A percentile compares a stretch with the other conserved stretches of the same genome.
Conservation (phyloP, 495 filamentous ascomycete species). For the Daldinia concentrica region DNA sequence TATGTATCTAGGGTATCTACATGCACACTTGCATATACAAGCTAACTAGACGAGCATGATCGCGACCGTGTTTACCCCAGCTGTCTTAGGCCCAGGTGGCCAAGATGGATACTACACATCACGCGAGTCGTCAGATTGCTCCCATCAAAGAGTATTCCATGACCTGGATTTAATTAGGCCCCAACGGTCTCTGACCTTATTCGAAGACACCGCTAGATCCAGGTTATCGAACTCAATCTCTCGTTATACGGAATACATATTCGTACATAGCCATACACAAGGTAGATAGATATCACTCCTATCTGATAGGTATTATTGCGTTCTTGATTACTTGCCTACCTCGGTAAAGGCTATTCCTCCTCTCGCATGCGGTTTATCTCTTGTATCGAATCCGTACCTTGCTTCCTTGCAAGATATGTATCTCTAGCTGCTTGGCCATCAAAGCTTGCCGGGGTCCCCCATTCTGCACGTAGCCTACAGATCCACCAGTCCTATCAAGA, state of each 20-base stretch:
- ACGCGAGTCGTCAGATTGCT: conserved; percentile 5
- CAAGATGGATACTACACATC: neutral
- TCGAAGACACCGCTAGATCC: conserved; percentile 2
- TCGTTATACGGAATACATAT: neutral
- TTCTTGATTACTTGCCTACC: neutral
- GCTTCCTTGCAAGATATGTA: neutral
- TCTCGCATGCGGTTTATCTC: conserved; percentile 4
- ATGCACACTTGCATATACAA: neutral
- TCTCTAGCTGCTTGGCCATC: neutral
- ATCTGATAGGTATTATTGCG: neutral
- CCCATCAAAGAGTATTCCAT: neutral
- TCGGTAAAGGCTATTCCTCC: conserved; percentile 1
- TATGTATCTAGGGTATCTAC: neutral
- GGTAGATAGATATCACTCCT: neutral
- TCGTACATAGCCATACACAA: neutral
- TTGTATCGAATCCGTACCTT: neutral
- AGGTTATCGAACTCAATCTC: neutral
- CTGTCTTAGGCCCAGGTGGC: neutral
- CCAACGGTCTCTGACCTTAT: neutral
- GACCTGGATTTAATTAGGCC: neutral
- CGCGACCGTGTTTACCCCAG: neutral
- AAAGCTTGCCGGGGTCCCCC: neutral
- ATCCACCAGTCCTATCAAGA: conserved; percentile 32
- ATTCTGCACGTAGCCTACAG: conserved; percentile 5
- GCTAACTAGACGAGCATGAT: neutral